Evolutionary conservation across 768 basidiomycete genomes (phyloP).

Genomic region (Macrolepiota dolichaula): DNA sequence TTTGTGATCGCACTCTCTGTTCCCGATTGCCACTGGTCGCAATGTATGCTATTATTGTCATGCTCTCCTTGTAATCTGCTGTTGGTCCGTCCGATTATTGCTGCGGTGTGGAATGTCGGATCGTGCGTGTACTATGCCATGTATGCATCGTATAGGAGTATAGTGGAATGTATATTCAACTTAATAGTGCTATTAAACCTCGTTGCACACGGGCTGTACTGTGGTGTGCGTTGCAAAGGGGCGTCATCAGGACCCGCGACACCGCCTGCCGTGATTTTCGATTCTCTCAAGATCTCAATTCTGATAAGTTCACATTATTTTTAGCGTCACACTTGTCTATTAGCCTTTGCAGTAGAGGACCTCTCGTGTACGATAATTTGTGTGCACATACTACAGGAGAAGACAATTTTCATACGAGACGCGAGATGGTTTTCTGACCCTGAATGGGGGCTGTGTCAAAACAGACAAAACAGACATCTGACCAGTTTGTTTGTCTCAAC

Average conservation of each 20-base stretch:
- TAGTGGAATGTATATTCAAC: background rate
- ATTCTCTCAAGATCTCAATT: background rate
- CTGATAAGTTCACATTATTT: background rate
- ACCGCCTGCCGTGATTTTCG: background rate
- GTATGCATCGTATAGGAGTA: background rate
- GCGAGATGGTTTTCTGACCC: background rate
- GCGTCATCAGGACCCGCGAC: background rate
- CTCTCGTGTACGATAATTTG: background rate
- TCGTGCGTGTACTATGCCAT: background rate
- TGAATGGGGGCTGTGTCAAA: background rate
- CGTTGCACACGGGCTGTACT: background rate
- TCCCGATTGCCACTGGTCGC: background rate
- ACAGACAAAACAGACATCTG: background rate
- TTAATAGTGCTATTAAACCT: background rate
- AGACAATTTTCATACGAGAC: no score
- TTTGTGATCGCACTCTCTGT: background rate
- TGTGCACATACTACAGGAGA: background rate
- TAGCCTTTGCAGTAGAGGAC: no score
- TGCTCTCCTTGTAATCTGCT: background rate
- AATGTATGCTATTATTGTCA: conserved; percentile 3
- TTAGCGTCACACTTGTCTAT: background rate
- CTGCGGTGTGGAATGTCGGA: background rate
- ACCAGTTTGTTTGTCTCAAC: background rate
- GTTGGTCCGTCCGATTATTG: background rate
- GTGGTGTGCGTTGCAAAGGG: background rate